A percentile compares a stretch with the other conserved stretches of the same genome.
Conservation (phyloP, 2,329 filamentous ascomycete genomes). For the Talaromyces sp. region DNA sequence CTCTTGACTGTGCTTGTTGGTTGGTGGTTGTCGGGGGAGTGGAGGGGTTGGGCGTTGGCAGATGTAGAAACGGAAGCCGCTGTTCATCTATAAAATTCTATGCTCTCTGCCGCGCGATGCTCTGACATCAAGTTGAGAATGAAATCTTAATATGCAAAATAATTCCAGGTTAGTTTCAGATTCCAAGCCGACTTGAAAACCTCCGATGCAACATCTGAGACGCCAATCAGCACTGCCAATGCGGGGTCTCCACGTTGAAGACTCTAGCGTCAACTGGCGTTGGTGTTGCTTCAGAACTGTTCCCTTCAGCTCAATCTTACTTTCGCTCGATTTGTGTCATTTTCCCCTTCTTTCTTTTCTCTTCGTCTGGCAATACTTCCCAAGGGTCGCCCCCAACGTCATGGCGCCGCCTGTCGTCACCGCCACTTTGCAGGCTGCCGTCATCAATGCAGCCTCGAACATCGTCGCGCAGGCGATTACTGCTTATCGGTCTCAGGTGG, state of each 20-base stretch:
- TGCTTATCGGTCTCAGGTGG: slow-evolving; percentile 44
- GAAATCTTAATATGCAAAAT: not conserved
- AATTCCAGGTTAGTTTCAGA: not conserved
- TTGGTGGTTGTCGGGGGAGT: not conserved
- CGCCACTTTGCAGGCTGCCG: slow-evolving; percentile 50
- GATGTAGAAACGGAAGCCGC: not conserved
- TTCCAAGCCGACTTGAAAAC: not conserved
- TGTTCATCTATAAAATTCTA: not conserved
- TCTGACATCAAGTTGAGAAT: not conserved
- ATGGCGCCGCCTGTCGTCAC: slow-evolving; percentile 43
- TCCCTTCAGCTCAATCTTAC: not conserved
- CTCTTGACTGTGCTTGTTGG: not conserved
- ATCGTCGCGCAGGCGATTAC: slow-evolving; percentile 52
- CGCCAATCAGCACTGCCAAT: not conserved
- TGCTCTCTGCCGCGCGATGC: not conserved
- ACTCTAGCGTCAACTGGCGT: not conserved
- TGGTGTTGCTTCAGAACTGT: not conserved
- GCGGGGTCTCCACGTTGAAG: not conserved
- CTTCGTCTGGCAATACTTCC: not conserved
- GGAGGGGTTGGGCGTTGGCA: not conserved
- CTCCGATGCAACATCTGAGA: not conserved
- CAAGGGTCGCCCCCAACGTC: not conserved
- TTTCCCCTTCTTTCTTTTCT: not conserved
- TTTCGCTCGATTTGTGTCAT: not conserved
- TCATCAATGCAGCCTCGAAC: slow-evolving; percentile 51